Percentiles rank a stretch among this genome's conserved stretches.
phyloP scores from a whole-genome alignment of 1,284 basidiomycete genomes.

The Tetrapyrgos nigripes region DNA sequence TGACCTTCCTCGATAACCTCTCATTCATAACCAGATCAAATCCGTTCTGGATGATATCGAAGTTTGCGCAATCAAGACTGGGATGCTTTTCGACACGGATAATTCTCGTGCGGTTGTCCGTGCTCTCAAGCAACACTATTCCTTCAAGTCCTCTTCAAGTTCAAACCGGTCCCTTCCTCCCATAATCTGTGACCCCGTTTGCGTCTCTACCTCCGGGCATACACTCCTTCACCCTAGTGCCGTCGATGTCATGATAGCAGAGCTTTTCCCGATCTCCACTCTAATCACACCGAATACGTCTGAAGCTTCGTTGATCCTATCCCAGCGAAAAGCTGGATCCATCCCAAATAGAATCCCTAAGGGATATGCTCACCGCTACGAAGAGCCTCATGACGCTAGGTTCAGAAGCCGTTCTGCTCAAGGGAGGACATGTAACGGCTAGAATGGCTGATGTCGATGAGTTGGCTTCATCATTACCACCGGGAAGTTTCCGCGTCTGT shows the following conservation, averaged over 20 bases:
- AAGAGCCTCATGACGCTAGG: slow-evolving; percentile 57
- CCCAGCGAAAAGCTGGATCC: slow-evolving; percentile 32
- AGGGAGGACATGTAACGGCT: slow-evolving; percentile 83
- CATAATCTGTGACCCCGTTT: slow-evolving; percentile 89
- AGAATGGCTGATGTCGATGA: slow-evolving; percentile 50
- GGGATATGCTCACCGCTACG: slow-evolving; percentile 72
- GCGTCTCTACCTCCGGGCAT: slow-evolving; percentile 92
- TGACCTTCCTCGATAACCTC: not conserved
- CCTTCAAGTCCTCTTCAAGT: not conserved
- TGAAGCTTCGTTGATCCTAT: slow-evolving; percentile 80
- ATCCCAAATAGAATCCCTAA: slow-evolving; percentile 52
- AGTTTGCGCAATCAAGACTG: slow-evolving; percentile 86
- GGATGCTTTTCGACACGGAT: slow-evolving; percentile 78
- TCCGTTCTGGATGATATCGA: slow-evolving; percentile 81
- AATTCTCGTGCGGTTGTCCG: slow-evolving; percentile 51
- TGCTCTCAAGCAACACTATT: slow-evolving; percentile 50
- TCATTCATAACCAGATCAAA: slow-evolving; percentile 62
- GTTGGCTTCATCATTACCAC: slow-evolving; percentile 26
- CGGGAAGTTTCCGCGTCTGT: slow-evolving; percentile 41
- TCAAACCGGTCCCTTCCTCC: slow-evolving; percentile 43
- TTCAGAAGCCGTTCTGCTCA: slow-evolving; percentile 74
- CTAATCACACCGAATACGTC: slow-evolving; percentile 90
- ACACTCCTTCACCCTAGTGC: slow-evolving; percentile 77
- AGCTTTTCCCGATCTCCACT: slow-evolving; percentile 76
- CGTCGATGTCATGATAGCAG: slow-evolving; percentile 60